Conservation (phyloP, 148 eudicot species). For the Chenopodium album region DNA sequence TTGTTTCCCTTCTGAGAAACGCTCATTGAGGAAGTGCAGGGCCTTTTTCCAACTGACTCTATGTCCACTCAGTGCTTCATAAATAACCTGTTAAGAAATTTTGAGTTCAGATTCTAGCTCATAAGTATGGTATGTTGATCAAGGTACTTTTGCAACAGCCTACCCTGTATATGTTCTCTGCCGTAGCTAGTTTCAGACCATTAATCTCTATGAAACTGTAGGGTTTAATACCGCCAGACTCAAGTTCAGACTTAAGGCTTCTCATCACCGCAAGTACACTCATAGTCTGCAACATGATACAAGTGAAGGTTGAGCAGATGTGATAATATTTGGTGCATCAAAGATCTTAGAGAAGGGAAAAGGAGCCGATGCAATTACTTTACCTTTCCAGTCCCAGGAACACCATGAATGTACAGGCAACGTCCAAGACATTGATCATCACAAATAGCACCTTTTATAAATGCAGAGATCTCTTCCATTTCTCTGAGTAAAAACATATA, state of each 20-base stretch:
- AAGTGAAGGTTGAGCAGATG: not conserved
- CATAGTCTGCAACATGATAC: constrained; percentile 78
- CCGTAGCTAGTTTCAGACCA: constrained; percentile 89
- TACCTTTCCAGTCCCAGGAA: constrained; percentile 99
- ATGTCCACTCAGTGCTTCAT: constrained; percentile 90
- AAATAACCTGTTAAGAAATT: constrained; percentile 65
- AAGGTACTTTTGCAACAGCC: constrained; percentile 8
- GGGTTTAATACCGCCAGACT: constrained; percentile 72
- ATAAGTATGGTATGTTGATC: constrained; percentile 10
- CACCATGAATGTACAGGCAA: constrained; percentile 97
- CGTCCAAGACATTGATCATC: constrained; percentile 96
- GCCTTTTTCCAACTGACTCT: constrained; percentile 96
- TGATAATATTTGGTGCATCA: constrained; percentile 1
- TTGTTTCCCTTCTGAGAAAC: constrained; percentile 74
- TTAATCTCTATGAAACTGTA: constrained; percentile 88
- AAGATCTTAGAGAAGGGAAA: constrained; percentile 4
- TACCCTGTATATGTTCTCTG: constrained; percentile 93
- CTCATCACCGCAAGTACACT: constrained; percentile 92
- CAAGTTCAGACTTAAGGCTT: constrained; percentile 82
- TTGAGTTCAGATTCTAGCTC: constrained; percentile 16
- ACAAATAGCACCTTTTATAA: constrained; percentile 82
- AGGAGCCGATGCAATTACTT: not conserved
- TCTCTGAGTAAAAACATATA: constrained; percentile 54
- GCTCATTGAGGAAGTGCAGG: constrained; percentile 72
- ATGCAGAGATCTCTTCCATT: constrained; percentile 82